Evolutionary conservation across 768 basidiomycete genomes (phyloP).

Genomic region (Pleurotus tuber-regium): DNA sequence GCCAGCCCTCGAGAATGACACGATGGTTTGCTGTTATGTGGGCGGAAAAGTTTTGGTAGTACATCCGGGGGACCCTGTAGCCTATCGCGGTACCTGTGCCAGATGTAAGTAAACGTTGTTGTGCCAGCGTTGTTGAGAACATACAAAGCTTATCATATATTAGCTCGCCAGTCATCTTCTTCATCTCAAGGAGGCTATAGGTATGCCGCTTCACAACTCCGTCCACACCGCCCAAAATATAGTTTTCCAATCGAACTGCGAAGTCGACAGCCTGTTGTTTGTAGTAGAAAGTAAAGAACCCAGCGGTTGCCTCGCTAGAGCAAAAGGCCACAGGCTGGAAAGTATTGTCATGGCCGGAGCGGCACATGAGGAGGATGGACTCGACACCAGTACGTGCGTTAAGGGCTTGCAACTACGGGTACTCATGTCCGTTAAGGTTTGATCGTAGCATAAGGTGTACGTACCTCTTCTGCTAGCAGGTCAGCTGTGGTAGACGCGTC

Average conservation of each 20-base stretch:
- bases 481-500: conserved; percentile 5
- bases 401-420: conserved; percentile 6
- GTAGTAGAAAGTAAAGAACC: conserved; percentile 9
- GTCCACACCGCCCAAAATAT: conserved; percentile 11
- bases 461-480: conserved; percentile 10
- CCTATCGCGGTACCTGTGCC: too few species aligned
- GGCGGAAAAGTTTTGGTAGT: conserved; percentile 17
- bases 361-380: conserved; percentile 1
- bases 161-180: not conserved
- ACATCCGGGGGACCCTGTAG: conserved; percentile 17
- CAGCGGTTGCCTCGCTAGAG: not conserved
- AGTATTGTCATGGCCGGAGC: not conserved
- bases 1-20: conserved; percentile 20
- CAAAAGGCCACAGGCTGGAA: conserved; percentile 1
- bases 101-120: too few species aligned
- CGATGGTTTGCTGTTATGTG: conserved; percentile 16
- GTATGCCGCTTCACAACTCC: conserved; percentile 4
- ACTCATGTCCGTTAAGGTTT: not conserved
- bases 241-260: conserved; percentile 14
- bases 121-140: not conserved
- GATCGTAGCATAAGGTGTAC: not conserved
- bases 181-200: conserved; percentile 2
- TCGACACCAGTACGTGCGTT: conserved; percentile 12
- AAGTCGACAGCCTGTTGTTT: too few species aligned
- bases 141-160: conserved; percentile 4